Evolutionary conservation across 1,284 basidiomycete species (phyloP).

Genomic region (Vanrija sp.): DNA sequence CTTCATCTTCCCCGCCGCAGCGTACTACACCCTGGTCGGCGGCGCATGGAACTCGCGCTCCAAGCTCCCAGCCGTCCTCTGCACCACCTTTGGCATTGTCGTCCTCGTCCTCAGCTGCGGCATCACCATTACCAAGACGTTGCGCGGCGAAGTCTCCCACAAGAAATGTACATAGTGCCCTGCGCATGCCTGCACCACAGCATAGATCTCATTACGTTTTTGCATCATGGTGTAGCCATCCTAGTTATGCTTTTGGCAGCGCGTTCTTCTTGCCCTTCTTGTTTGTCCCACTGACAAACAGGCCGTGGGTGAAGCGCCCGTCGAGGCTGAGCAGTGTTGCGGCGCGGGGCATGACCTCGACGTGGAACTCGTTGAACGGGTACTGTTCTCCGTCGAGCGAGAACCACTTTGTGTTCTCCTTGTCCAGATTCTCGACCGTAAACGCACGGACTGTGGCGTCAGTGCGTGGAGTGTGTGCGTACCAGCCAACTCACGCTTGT

Average conservation of each 20-base stretch:
- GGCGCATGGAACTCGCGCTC: constrained; percentile 63
- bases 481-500: constrained; percentile 57
- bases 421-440: constrained; percentile 63
- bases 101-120: constrained; percentile 76
- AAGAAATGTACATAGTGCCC: constrained; percentile 27
- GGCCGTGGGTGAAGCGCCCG: constrained; percentile 55
- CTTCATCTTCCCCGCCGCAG: constrained; percentile 87
- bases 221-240: background rate
- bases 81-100: constrained; percentile 67
- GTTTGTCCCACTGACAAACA: constrained; percentile 31
- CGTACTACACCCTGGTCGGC: constrained; percentile 69
- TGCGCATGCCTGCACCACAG: too few species aligned
- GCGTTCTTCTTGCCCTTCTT: constrained; percentile 16
- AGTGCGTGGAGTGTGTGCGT: background rate
- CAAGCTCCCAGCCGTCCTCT: constrained; percentile 70
- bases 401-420: constrained; percentile 54
- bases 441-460: constrained; percentile 55
- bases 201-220: background rate
- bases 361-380: constrained; percentile 74
- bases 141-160: constrained; percentile 60
- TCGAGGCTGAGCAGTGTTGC: constrained; percentile 67
- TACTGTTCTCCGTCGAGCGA: constrained; percentile 74
- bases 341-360: constrained; percentile 71
- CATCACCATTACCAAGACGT: constrained; percentile 69
- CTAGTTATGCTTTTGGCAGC: background rate